Evolutionary conservation across 768 basidiomycete species (phyloP).

Genomic region (Hortiboletus campestris): DNA sequence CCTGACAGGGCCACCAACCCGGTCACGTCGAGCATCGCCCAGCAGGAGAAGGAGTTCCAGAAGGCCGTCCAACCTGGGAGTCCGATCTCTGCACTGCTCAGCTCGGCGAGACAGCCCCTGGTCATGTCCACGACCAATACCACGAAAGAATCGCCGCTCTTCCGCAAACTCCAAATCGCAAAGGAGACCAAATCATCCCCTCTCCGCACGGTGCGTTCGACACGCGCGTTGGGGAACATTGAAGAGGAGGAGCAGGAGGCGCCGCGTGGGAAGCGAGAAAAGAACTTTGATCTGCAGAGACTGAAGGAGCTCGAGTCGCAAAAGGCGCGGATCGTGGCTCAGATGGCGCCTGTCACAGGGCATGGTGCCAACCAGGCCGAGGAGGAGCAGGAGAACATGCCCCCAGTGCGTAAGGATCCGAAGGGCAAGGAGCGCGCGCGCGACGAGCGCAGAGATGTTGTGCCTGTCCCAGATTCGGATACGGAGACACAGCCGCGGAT

Average conservation of each 20-base stretch:
- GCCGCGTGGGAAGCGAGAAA: slow-evolving; percentile 40
- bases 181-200: slow-evolving; percentile 53
- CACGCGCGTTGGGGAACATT: slow-evolving; percentile 45
- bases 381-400: slow-evolving; percentile 37
- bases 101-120: slow-evolving; percentile 84
- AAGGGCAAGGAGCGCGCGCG: slow-evolving; percentile 31
- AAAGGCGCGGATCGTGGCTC: slow-evolving; percentile 91
- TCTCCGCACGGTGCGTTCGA: slow-evolving; percentile 41
- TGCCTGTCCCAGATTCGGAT: slow-evolving; percentile 16
- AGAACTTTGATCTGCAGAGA: slow-evolving; percentile 41
- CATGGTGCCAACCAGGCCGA: slow-evolving; percentile 30
- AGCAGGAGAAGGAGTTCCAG: slow-evolving; percentile 96
- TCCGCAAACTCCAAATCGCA: slow-evolving; percentile 58
- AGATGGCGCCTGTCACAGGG: slow-evolving; percentile 67
- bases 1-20: slow-evolving; percentile 34
- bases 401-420: slow-evolving; percentile 32
- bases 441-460: slow-evolving; percentile 22
- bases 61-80: slow-evolving; percentile 93
- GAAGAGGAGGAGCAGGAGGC: slow-evolving; percentile 41
- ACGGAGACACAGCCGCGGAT: slow-evolving; percentile 31
- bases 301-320: slow-evolving; percentile 83
- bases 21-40: slow-evolving; percentile 61
- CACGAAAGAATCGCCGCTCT: slow-evolving; percentile 35
- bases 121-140: slow-evolving; percentile 58
- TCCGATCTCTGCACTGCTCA: slow-evolving; percentile 88